Conservation (phyloP, 306 rosid species). For the Geum urbanum region DNA sequence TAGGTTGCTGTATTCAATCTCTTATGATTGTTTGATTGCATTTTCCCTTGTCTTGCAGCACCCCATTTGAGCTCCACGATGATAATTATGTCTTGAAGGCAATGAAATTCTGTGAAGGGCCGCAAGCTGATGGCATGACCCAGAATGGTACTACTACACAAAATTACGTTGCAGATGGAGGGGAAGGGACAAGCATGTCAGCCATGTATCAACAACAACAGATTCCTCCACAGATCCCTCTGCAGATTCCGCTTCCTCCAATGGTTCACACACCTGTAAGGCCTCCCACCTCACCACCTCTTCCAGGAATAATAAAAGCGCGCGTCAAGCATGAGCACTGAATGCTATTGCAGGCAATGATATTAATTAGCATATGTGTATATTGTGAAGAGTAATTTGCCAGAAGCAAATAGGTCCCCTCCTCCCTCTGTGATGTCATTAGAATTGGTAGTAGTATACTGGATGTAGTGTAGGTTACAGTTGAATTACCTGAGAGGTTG, state of each 20-base stretch:
- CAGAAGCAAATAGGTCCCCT: conserved; percentile 24
- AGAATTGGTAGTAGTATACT: conserved; percentile 24
- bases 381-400: conserved; percentile 55
- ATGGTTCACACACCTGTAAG: conserved; percentile 44
- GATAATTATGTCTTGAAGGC: conserved; percentile 89
- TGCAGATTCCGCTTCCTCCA: conserved; percentile 35
- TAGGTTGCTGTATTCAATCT: neutral
- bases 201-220: conserved; percentile 57
- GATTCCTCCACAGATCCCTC: conserved; percentile 18
- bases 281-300: conserved; percentile 84
- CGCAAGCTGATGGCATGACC: conserved; percentile 41
- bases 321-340: conserved; percentile 86
- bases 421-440: conserved; percentile 21
- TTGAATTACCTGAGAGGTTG: conserved; percentile 22
- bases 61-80: conserved; percentile 97
- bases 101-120: conserved; percentile 73
- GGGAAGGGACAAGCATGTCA: conserved; percentile 72
- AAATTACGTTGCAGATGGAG: conserved; percentile 48
- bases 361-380: conserved; percentile 47
- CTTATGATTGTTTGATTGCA: neutral
- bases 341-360: conserved; percentile 20
- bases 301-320: conserved; percentile 91
- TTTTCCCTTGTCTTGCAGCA: conserved; percentile 47
- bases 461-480: conserved; percentile 41
- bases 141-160: conserved; percentile 33